Evolutionary conservation across 2,329 filamentous ascomycete genomes (phyloP).

Genomic region (Gaeumannomyces tritici): DNA sequence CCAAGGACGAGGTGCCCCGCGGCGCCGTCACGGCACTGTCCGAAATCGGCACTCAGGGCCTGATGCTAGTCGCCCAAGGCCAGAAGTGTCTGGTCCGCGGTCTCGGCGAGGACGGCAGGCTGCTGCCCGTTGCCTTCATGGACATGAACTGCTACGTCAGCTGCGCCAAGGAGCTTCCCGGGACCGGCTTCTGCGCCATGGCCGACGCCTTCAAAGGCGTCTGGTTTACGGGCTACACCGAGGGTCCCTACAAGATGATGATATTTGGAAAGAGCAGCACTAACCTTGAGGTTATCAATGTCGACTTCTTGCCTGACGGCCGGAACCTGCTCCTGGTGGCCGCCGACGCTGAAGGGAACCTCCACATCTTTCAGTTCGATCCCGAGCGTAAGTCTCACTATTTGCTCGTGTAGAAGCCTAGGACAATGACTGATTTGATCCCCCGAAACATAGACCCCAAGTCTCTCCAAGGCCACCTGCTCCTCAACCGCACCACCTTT

Average conservation of each 20-base stretch:
- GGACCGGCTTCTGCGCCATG: conserved; percentile 78
- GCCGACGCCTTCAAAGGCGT: conserved; percentile 88
- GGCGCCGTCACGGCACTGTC: conserved; percentile 84
- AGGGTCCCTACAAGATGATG: conserved; percentile 93
- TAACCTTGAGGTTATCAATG: conserved; percentile 66
- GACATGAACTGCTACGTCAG: conserved; percentile 94
- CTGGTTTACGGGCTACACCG: conserved; percentile 93
- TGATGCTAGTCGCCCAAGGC: conserved; percentile 83
- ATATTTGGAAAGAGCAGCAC: conserved; percentile 82
- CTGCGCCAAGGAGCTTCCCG: conserved; percentile 71
- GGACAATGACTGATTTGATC: conserved; percentile 13
- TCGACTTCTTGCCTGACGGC: conserved; percentile 82
- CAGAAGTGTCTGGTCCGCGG: conserved; percentile 97
- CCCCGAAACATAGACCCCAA: conserved; percentile 61
- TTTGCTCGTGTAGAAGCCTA: conserved; percentile 1
- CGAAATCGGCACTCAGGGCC: conserved; percentile 76
- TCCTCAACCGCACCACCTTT: conserved; percentile 83
- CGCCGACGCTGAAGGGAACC: conserved; percentile 72
- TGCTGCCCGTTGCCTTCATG: conserved; percentile 92
- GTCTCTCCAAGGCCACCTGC: conserved; percentile 77
- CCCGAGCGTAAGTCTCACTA: conserved; percentile 64
- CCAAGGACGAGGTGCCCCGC: conserved; percentile 82
- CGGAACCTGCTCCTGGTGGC: conserved; percentile 75
- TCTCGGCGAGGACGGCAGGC: conserved; percentile 85
- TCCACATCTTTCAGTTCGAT: conserved; percentile 88